A percentile compares a stretch with the other conserved stretches of the same genome.
Conservation (phyloP, 441 rosid species). For the Bocquillonia castaneifolia region DNA sequence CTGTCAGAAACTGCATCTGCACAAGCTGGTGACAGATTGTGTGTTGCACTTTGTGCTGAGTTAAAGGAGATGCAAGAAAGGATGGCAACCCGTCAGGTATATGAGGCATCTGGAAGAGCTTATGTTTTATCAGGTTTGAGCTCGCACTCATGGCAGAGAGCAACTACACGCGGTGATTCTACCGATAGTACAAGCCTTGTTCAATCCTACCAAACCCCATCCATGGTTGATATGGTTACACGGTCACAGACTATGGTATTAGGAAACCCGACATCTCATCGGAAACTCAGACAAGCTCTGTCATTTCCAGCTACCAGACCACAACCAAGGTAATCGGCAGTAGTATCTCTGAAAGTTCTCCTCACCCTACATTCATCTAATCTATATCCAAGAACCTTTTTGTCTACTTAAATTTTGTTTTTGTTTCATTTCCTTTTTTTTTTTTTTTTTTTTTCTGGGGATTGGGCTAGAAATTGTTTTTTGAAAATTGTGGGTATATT, state of each 20-base stretch:
- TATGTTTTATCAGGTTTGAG: slow-evolving; percentile 91
- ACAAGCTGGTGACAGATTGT: slow-evolving; percentile 56
- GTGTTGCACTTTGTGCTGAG: slow-evolving; percentile 65
- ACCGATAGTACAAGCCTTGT: slow-evolving; percentile 64
- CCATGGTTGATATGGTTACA: slow-evolving; percentile 82
- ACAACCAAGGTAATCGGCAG: slow-evolving; percentile 43
- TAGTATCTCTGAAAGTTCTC: slow-evolving; percentile 14
- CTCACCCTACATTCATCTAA: slow-evolving; percentile 24
- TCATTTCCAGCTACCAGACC: slow-evolving; percentile 60
- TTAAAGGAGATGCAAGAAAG: slow-evolving; percentile 90
- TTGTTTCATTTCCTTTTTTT: slow-evolving; percentile 10
- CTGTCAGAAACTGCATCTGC: slow-evolving; percentile 60
- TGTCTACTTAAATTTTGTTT: slow-evolving; percentile 19
- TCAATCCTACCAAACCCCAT: slow-evolving; percentile 81
- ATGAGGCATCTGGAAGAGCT: slow-evolving; percentile 87
- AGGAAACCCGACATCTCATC: slow-evolving; percentile 55
- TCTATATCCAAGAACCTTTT: slow-evolving; percentile 24
- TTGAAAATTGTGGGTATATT: slow-evolving; percentile 28
- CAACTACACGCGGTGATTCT: slow-evolving; percentile 92
- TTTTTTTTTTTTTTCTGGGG: slow-evolving; percentile 20
- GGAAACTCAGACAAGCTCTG: slow-evolving; percentile 55
- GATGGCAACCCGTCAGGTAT: slow-evolving; percentile 78
- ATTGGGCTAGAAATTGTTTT: slow-evolving; percentile 16
- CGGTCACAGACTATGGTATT: slow-evolving; percentile 63
- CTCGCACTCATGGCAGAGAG: slow-evolving; percentile 97